A percentile compares a stretch with the other conserved stretches of the same genome.
Conservation (phyloP, 2,329 filamentous ascomycete species). For the Trichoderma sp. region DNA sequence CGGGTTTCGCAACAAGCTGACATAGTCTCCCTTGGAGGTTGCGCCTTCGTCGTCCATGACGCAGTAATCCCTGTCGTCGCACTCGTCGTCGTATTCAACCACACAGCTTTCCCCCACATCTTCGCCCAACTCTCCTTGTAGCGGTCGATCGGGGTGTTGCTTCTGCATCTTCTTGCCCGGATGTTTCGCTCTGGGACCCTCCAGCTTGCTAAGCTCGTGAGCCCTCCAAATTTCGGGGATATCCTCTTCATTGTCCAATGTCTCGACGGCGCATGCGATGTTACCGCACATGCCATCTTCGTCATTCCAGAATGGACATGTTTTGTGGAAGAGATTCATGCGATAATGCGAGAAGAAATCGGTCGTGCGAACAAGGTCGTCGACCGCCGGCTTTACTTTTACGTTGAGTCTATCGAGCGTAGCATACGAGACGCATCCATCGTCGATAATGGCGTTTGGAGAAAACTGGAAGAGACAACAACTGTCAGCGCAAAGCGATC, state of each 20-base stretch:
- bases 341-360: constrained; percentile 99
- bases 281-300: constrained; percentile 94
- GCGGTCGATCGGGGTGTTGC: constrained; percentile 67
- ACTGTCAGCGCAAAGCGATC: constrained; percentile 36
- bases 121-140: constrained; percentile 80
- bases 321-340: constrained; percentile 89
- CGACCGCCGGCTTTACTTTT: constrained; percentile 70
- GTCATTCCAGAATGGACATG: constrained; percentile 95
- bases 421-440: constrained; percentile 91
- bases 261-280: constrained; percentile 92
- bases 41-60: constrained; percentile 91
- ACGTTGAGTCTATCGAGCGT: constrained; percentile 83
- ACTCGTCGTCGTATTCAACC: constrained; percentile 95
- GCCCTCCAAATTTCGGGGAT: constrained; percentile 90
- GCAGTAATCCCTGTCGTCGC: constrained; percentile 95
- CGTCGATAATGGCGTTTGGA: constrained; percentile 81
- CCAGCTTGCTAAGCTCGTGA: constrained; percentile 85
- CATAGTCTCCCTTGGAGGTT: constrained; percentile 87
- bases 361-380: constrained; percentile 78
- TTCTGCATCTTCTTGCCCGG: constrained; percentile 72
- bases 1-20: constrained; percentile 88
- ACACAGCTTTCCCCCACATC: constrained; percentile 93
- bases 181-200: constrained; percentile 87
- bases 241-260: constrained; percentile 90
- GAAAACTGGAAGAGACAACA: constrained; percentile 62